phyloP scores from a whole-genome alignment of 2,329 filamentous ascomycete genomes.

The Nigrospora sphaerica region DNA sequence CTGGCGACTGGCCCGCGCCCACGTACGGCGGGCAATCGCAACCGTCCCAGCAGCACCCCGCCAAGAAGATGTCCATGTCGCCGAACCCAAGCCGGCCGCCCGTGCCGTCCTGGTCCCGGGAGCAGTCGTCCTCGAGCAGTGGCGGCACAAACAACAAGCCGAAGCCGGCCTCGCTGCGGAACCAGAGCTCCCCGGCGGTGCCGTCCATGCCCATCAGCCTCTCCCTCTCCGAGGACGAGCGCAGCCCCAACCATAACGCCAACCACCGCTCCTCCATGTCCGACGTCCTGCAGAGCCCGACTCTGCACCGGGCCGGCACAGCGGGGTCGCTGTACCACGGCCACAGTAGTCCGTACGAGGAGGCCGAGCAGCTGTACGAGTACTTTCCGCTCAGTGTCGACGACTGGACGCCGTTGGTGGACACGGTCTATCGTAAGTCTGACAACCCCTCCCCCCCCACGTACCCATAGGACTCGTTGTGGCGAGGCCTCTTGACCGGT shows the following conservation, averaged over 20 bases:
- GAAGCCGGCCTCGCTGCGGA: too few relatives aligned
- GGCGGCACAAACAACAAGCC: conserved; percentile 7
- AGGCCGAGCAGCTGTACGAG: conserved; percentile 81
- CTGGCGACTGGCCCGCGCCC: conserved; percentile 38
- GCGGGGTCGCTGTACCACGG: conserved; percentile 18
- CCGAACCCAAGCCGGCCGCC: conserved; percentile 44
- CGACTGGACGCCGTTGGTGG: conserved; percentile 50
- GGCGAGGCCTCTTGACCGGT: conserved; percentile 55
- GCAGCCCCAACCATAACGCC: conserved; percentile 44
- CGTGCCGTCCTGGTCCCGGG: conserved; percentile 40
- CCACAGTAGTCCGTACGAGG: conserved; percentile 61
- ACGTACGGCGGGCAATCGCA: conserved; percentile 1
- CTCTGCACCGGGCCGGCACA: conserved; percentile 19
- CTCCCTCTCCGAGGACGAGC: conserved; percentile 54
- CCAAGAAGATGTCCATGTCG: conserved; percentile 46
- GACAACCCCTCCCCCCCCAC: neutral
- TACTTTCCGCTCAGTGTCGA: conserved; percentile 90
- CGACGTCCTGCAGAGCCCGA: conserved; percentile 42
- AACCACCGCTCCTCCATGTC: conserved; percentile 18
- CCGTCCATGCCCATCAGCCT: conserved; percentile 35
- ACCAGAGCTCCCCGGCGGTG: too few relatives aligned
- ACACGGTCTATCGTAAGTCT: conserved; percentile 19
- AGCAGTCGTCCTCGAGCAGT: conserved; percentile 4
- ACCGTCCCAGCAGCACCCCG: conserved; percentile 31
- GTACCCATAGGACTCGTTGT: conserved; percentile 60